These are phyloP conservation scores for Suhomyces faveliae DNA, from an alignment of 805 yeast genomes.

Conservation along the genomic window DNA sequence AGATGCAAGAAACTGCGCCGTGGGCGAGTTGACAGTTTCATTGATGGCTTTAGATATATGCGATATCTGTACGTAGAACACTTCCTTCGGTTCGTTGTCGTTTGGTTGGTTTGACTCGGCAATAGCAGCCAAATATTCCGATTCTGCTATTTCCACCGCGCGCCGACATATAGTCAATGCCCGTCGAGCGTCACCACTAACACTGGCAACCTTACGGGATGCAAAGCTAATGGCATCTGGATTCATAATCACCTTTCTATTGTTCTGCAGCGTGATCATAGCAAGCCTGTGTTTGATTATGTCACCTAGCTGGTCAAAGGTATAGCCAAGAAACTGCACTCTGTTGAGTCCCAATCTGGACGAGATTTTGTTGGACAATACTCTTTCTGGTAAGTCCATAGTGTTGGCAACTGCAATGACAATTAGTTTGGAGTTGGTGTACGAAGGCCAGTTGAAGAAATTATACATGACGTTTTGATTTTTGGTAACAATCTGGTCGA, in stretches of 20 bases:
- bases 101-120: slow-evolving; percentile 3
- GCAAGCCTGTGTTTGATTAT: slow-evolving; percentile 75
- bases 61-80: slow-evolving; percentile 59
- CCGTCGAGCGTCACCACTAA: slow-evolving; percentile 95
- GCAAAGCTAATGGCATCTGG: slow-evolving; percentile 88
- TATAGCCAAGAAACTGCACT: slow-evolving; percentile 85
- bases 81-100: slow-evolving; percentile 26
- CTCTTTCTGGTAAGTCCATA: slow-evolving; percentile 93
- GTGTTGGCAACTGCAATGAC: slow-evolving; percentile 95
- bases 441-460: slow-evolving; percentile 96
- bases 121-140: slow-evolving; percentile 42
- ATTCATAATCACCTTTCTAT: slow-evolving; percentile 46
- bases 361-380: slow-evolving; percentile 81
- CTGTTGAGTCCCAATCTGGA: slow-evolving; percentile 88
- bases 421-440: slow-evolving; percentile 70
- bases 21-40: slow-evolving; percentile 76
- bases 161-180: slow-evolving; percentile 85
- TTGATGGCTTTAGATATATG: slow-evolving; percentile 79
- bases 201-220: slow-evolving; percentile 90
- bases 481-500: slow-evolving; percentile 85
- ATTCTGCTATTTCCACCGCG: slow-evolving; percentile 85
- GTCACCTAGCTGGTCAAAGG: slow-evolving; percentile 68
- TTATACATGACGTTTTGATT: slow-evolving; percentile 89
- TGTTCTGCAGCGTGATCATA: slow-evolving; percentile 31
- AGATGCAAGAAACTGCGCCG: slow-evolving; percentile 53